Base-by-base conservation (phyloP, 2,329 filamentous ascomycete species). In the Xylaria sp. region DNA sequence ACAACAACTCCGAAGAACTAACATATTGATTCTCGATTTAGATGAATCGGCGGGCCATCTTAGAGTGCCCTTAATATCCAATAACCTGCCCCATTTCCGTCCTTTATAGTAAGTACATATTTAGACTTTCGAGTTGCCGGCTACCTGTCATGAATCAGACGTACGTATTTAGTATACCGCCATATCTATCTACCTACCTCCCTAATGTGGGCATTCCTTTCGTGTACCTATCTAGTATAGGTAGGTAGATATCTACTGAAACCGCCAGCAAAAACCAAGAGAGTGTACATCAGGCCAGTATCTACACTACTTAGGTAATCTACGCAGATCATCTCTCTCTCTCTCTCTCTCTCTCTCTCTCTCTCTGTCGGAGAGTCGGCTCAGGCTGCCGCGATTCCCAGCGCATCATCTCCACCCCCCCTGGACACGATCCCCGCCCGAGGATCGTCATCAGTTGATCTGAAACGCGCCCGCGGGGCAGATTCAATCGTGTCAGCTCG, bases 351-450 rank as follows among this genome's bases (percentile, higher is more conserved):
- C n/a, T n/a, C n/a, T n/a, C n/a, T n/a, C n/a, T n/a, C n/a, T n/a
- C n/a, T n/a, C 42, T 44, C n/a, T 29, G 38, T 44, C 67, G 67
- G 67, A 65, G 65, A 63, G 29, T 22, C 67, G 67, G 67, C 67
- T 65, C 65, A 65, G 63, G 55, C 31, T 51, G 58, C 67, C 67
- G 67, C 42, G 25, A 17, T 29, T 47, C 38, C 20, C 53, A 20
- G 31, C 3, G 33, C n/a, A 6, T 31, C 58, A 10, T 15, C 6
- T 22, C 50, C 10, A 42, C 10, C 17, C 47, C 45, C 49, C 54
- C 45, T 27, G n/a, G 15, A 31, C 25, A 5, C 45, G 29, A 5
- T 53, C 53, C 49, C 54, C 47, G 58, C 57, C 57, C 45, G 20
- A 42, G 45, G 45, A 53, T 53, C 36, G 27, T 42, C 56, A 38